These are phyloP conservation scores for Mucor plumbeus DNA, from an alignment of 371 early-diverging fungal genomes.

Conservation along the genomic window DNA sequence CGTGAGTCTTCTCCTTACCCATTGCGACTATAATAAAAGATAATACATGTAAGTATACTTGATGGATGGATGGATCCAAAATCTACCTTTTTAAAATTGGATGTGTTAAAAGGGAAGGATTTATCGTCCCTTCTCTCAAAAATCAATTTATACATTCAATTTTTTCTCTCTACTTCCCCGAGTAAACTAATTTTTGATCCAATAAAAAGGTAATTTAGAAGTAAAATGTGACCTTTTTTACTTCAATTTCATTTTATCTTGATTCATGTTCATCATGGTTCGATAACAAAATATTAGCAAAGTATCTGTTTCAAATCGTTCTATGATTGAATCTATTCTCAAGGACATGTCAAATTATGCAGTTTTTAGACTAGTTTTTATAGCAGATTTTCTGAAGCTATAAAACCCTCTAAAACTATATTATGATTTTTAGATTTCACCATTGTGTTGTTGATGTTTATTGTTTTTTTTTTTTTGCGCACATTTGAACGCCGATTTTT, in stretches of 20 bases:
- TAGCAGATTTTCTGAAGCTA: too few species aligned
- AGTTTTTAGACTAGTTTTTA: too few species aligned
- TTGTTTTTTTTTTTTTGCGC: too few species aligned
- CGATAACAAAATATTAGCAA: too few species aligned
- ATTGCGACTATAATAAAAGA: constrained; percentile 73
- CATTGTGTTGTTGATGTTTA: too few species aligned
- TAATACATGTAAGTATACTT: constrained; percentile 2
- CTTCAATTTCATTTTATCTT: background rate
- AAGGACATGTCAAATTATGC: too few species aligned
- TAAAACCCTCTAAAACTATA: too few species aligned
- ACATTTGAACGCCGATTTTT: too few species aligned
- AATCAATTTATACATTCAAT: constrained; percentile 12
- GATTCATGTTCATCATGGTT: too few species aligned
- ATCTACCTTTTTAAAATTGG: constrained; percentile 22
- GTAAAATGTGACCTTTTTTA: background rate
- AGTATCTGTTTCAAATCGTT: too few species aligned
- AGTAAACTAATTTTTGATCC: constrained; percentile 2
- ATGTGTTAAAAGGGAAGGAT: constrained; percentile 24
- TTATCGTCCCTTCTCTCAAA: background rate
- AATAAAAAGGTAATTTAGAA: background rate
- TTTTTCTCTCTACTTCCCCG: constrained; percentile 9
- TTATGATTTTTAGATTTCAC: too few species aligned
- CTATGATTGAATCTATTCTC: too few species aligned
- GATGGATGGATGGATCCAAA: constrained; percentile 24
- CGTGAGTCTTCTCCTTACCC: constrained; percentile 87